phyloP scores from a whole-genome alignment of 2,329 filamentous ascomycete genomes.

The Hirsutella rhossiliensis region DNA sequence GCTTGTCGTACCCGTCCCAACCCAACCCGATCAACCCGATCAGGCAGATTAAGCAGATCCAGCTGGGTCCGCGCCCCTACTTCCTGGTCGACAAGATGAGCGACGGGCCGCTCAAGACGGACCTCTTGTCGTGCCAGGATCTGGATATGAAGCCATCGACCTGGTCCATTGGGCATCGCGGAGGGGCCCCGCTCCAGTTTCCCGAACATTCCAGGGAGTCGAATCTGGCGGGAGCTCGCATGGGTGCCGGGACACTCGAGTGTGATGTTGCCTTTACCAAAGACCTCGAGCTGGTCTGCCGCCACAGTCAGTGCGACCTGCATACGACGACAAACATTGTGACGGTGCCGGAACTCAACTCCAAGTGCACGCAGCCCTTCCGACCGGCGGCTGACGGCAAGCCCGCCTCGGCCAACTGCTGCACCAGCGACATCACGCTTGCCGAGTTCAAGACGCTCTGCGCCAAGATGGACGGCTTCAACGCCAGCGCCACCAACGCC shows the following conservation, averaged over 20 bases:
- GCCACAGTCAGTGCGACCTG: conserved; percentile 55
- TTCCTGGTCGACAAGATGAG: conserved; percentile 54
- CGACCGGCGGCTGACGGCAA: conserved; percentile 36
- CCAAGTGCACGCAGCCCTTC: conserved; percentile 53
- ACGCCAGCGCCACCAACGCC: conserved; percentile 43
- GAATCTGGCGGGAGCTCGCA: conserved; percentile 48
- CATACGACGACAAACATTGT: conserved; percentile 61
- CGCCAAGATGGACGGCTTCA: conserved; percentile 57
- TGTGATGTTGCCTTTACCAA: conserved; percentile 57
- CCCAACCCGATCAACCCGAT: conserved; percentile 26
- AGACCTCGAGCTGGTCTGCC: conserved; percentile 54
- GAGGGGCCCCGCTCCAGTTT: conserved; percentile 48
- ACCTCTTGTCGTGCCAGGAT: conserved; percentile 46
- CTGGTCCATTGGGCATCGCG: conserved; percentile 52
- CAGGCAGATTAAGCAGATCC: too few species aligned
- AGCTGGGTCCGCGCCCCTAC: conserved; percentile 51
- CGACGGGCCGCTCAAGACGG: conserved; percentile 43
- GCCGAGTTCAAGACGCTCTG: conserved; percentile 57
- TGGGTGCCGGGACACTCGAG: conserved; percentile 55
- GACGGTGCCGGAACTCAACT: conserved; percentile 44
- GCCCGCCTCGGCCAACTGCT: conserved; percentile 51
- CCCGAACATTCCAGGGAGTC: conserved; percentile 52
- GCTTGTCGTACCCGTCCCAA: conserved; percentile 11
- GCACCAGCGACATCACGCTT: conserved; percentile 58
- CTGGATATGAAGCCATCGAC: conserved; percentile 35